These are phyloP conservation scores for Prunus dulcis DNA, from an alignment of 306 rosid species.

Conservation along the genomic window DNA sequence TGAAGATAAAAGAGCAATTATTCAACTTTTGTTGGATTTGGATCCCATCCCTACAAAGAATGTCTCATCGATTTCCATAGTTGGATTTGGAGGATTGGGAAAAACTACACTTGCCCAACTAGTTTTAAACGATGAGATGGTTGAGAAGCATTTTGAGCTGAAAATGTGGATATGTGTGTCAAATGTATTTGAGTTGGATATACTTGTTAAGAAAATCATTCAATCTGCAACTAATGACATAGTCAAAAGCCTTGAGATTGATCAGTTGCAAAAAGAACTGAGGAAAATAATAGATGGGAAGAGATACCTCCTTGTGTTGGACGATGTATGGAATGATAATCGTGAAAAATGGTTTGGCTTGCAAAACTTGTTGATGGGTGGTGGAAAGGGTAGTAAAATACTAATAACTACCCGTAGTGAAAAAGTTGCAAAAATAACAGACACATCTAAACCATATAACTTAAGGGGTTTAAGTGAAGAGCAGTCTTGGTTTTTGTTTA, in stretches of 20 bases:
- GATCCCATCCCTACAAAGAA: neutral
- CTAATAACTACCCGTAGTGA: slow-evolving; percentile 30
- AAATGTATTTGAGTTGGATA: neutral
- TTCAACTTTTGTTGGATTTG: too few relatives aligned
- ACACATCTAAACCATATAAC: neutral
- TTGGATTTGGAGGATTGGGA: neutral
- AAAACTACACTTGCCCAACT: neutral
- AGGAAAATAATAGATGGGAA: neutral
- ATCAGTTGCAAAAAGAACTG: slow-evolving; percentile 3
- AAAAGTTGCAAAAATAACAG: slow-evolving; percentile 18
- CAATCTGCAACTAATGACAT: too few relatives aligned
- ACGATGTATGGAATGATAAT: slow-evolving; percentile 38
- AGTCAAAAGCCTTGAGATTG: too few relatives aligned
- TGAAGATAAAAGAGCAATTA: too few relatives aligned
- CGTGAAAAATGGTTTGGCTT: neutral
- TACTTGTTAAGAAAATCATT: neutral
- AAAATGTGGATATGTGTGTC: neutral
- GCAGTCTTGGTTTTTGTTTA: slow-evolving; percentile 27
- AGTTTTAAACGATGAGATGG: too few relatives aligned
- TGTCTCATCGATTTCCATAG: neutral
- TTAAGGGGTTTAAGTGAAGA: slow-evolving; percentile 21
- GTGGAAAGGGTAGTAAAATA: neutral
- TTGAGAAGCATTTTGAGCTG: too few relatives aligned
- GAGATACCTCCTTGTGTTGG: slow-evolving; percentile 39
- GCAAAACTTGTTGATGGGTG: too few relatives aligned